A percentile compares a stretch with the other conserved stretches of the same genome.
Evolutionary conservation across 1,284 basidiomycete species (phyloP).

Genomic region (Earliella scabrosa): DNA sequence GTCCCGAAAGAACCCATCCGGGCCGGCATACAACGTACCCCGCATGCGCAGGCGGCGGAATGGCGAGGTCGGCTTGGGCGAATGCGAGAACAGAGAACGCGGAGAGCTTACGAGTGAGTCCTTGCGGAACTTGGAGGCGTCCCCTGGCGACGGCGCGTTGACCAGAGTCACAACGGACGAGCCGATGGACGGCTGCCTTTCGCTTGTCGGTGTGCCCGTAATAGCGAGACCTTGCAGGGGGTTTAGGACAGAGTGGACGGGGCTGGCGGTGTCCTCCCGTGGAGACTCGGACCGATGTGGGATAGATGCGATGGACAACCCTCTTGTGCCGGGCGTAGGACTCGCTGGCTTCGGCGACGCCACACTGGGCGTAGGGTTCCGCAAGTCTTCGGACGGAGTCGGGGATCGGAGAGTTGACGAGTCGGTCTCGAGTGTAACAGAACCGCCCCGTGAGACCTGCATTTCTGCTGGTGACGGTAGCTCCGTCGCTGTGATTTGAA

Average conservation of each 20-base stretch:
- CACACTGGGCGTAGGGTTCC: neutral
- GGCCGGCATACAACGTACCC: neutral
- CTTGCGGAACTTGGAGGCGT: too few species aligned
- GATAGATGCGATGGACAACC: neutral
- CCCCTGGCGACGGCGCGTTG: too few species aligned
- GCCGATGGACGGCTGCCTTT: too few species aligned
- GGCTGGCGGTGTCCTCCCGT: slow-evolving; percentile 15
- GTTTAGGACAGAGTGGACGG: slow-evolving; percentile 13
- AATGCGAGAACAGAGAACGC: neutral
- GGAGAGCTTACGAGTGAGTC: neutral
- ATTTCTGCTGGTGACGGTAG: too few species aligned
- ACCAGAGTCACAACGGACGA: too few species aligned
- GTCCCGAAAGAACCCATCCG: neutral
- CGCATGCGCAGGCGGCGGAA: neutral
- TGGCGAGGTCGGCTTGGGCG: neutral
- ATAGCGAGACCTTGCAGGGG: slow-evolving; percentile 14
- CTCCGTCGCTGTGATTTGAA: too few species aligned
- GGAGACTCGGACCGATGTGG: neutral
- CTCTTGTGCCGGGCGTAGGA: neutral
- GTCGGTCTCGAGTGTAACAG: too few species aligned
- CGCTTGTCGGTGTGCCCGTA: neutral
- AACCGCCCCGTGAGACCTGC: too few species aligned
- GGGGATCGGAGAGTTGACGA: too few species aligned
- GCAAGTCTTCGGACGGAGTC: too few species aligned
- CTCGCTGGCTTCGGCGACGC: neutral